Conservation (phyloP, 257 asterid genomes). For the Haberlea rhodopensis region DNA sequence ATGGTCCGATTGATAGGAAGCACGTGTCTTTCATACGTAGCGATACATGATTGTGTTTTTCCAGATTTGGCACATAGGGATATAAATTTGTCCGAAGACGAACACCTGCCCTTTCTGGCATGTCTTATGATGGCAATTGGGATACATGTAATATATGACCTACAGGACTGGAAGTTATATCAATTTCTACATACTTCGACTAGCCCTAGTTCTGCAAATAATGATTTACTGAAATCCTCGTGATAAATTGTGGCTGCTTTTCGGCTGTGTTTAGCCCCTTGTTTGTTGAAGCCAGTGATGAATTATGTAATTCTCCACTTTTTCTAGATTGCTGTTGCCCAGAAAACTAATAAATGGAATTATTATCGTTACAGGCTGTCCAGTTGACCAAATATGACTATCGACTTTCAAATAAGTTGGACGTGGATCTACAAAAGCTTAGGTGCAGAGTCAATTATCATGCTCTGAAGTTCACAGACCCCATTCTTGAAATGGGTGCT, state of each 20-base stretch:
- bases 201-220: constrained; percentile 7
- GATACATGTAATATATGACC: not conserved
- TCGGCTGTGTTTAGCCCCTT: constrained; percentile 11
- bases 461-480: constrained; percentile 80
- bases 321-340: no score
- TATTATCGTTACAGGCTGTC: constrained; percentile 65
- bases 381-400: constrained; percentile 89
- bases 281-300: constrained; percentile 17
- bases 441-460: constrained; percentile 95
- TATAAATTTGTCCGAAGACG: not conserved
- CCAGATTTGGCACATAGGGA: not conserved
- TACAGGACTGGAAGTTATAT: no score
- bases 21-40: no score
- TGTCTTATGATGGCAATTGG: constrained; percentile 9
- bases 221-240: constrained; percentile 15
- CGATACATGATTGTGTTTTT: not conserved
- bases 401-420: constrained; percentile 84
- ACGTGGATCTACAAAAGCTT: constrained; percentile 79
- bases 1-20: no score
- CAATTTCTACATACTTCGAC: constrained; percentile 23
- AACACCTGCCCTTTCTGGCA: constrained; percentile 1
- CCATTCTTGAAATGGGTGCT: constrained; percentile 75
- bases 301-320: no score
- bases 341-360: constrained; percentile 17
- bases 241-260: constrained; percentile 1